These are phyloP conservation scores for Suillus luteus DNA, from an alignment of 768 basidiomycete genomes.

Conservation along the genomic window DNA sequence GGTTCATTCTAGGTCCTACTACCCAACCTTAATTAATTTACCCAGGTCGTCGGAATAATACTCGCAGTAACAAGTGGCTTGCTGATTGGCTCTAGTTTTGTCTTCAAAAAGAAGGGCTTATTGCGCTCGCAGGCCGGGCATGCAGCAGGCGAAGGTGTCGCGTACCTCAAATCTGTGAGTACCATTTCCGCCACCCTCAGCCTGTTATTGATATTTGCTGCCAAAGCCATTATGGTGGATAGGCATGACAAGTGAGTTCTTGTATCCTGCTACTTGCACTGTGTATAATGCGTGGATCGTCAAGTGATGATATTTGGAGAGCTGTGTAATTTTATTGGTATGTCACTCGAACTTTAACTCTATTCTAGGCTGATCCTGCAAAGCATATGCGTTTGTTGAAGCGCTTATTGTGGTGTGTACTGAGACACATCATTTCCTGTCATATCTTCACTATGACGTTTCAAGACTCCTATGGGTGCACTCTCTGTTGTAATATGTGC, in stretches of 20 bases:
- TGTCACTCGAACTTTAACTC: constrained; percentile 28
- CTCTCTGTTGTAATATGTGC: constrained; percentile 96
- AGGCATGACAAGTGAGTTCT: constrained; percentile 79
- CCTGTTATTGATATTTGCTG: constrained; percentile 10
- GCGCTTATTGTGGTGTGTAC: constrained; percentile 84
- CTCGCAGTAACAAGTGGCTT: constrained; percentile 78
- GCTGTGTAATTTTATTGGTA: constrained; percentile 84
- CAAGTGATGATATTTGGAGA: constrained; percentile 92
- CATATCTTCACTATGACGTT: constrained; percentile 2
- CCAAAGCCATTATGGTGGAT: constrained; percentile 86
- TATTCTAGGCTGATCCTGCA: constrained; percentile 18
- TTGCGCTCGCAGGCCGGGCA: constrained; percentile 81
- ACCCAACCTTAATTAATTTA: not conserved
- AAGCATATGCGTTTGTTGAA: constrained; percentile 87
- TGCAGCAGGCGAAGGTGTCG: constrained; percentile 81
- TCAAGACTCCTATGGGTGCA: constrained; percentile 89
- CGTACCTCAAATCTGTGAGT: constrained; percentile 90
- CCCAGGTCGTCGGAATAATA: constrained; percentile 74
- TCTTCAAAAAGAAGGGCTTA: constrained; percentile 97
- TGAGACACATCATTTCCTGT: constrained; percentile 11
- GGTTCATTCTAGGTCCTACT: constrained; percentile 1
- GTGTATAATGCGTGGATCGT: not conserved
- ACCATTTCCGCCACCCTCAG: constrained; percentile 8
- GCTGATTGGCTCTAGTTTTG: constrained; percentile 91
- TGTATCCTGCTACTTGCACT: not conserved